Evolutionary conservation across 768 basidiomycete genomes (phyloP), one percentile per base, ranked within the genome.

Genomic region (Boletus tylopilopsis): DNA sequence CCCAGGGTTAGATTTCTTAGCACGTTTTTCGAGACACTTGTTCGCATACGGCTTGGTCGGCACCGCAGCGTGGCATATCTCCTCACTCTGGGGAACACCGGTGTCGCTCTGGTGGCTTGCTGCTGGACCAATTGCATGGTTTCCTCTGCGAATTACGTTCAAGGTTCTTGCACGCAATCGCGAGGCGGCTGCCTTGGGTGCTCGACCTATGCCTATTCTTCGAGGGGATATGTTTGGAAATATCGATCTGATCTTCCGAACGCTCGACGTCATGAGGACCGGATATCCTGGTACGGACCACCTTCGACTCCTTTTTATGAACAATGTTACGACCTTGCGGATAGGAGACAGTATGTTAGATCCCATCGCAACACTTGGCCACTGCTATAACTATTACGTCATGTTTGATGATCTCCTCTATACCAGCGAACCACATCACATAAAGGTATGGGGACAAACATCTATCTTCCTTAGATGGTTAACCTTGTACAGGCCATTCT

Each of bases 401-500:
- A 51, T 81, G 53, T 80, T 74, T 68, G 65, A 69, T 6, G 71
- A 77, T 53, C 29, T 73, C 11, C 50, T 79, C 22, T 68, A 81
- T 34, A 82, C 81, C 3, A 67, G 68, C 0, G 73, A 69, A 19
- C 82, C 81, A 2, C 74, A 79, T 29, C 74, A 83, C 44, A 74
- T 83, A 61, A 81, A 84, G 54, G 67, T 67, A 6, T 6, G 13
- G 16, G 2, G 21, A 12, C 9, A 9, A 11, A 29, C 15, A 15
- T 21, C 4, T 8, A 5, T 18, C 34, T 12, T 0, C 6, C 16
- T 18, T 4, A 6, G 6, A 40, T 38, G 2, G 15, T 48, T 50
- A 23, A 57, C 13, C 2, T 36, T 11, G 12, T 32, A 23, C 37
- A 68, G 61, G 58, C 72, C 4, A 78, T 82, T 16, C 64, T 84